Evolutionary conservation across 306 rosid species (phyloP), one percentile per base, ranked within the genome.

Genomic region (Hippophae tibetana): DNA sequence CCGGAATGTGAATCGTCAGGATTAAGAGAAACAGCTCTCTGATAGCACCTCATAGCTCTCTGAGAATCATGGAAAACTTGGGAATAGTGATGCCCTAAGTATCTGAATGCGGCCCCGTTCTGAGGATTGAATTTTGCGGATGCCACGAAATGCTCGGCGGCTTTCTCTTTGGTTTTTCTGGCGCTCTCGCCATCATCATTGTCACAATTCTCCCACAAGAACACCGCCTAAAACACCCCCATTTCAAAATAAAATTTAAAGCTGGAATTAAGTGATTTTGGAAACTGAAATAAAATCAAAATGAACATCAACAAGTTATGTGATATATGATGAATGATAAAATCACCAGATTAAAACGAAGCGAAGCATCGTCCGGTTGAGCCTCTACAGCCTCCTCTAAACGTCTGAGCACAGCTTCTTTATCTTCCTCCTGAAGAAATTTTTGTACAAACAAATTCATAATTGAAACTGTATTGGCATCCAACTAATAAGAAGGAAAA

Each of bases 41-140:
- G 90, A 63, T 84, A 90, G 69, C 97, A 90, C 80, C 81, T 90
- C 1, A 83, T 66, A 58, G 94, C 90, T 65, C 94, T 84, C 57
- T 74, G 78, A 40, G 47, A 48, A 57, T 86, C 89, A 38, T 52
- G 52, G 40, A 82, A 67, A 53, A 72, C 26, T 53, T 69, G 23
- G 47, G 69, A 52, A 62, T 90, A 83, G 59, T 81, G 80, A 67
- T 82, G 84, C 18, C 94, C 97, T 8, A 90, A 61, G 69, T 73
- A 84, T 73, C 75, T 82, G 78, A 90, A 90, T 42, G 84, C 79
- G 3, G 76, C 82, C 47, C 81, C 94, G 59, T 85, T 83, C 27
- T 67, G 78, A 50, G 94, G 87, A 81, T 90, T 82, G 56, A 85
- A 63, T 60, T 83, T 90, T 40, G 89, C 95, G 5, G 97, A 79